Percentiles rank a stretch among this genome's conserved stretches.
phyloP scores from a whole-genome alignment of 2,329 filamentous ascomycete species.

The Neonectria coccinea region DNA sequence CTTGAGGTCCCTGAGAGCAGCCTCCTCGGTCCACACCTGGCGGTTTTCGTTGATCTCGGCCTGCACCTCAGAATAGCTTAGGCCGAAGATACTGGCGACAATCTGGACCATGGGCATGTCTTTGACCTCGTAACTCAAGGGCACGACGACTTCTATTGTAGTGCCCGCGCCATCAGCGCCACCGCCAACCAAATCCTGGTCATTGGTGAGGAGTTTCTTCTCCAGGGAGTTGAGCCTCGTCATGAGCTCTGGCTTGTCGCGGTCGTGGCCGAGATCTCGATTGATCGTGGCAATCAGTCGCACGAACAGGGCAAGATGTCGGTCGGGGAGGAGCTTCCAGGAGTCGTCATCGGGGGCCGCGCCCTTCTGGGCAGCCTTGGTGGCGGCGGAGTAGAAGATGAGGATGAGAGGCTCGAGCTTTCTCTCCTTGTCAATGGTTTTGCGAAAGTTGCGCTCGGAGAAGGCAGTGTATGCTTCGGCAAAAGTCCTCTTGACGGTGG shows the following conservation, averaged over 20 bases:
- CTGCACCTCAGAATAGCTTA: conserved; percentile 83
- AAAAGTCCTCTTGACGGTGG: conserved; percentile 92
- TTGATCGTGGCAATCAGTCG: conserved; percentile 84
- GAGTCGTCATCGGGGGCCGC: conserved; percentile 83
- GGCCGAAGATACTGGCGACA: conserved; percentile 87
- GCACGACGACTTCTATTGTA: conserved; percentile 83
- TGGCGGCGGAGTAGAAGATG: conserved; percentile 96
- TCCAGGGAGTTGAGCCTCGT: conserved; percentile 84
- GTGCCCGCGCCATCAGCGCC: conserved; percentile 51
- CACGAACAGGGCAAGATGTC: conserved; percentile 94
- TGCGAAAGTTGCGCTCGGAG: conserved; percentile 88
- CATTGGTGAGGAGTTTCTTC: conserved; percentile 92
- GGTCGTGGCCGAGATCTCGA: conserved; percentile 85
- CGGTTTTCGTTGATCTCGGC: conserved; percentile 87
- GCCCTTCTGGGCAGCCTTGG: conserved; percentile 82
- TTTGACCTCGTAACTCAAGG: conserved; percentile 91
- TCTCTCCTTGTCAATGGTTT: conserved; percentile 92
- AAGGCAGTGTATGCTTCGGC: conserved; percentile 94
- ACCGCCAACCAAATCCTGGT: conserved; percentile 78
- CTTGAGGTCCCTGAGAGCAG: conserved; percentile 91
- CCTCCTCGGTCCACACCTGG: conserved; percentile 88
- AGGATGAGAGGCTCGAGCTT: conserved; percentile 92
- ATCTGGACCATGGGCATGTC: conserved; percentile 95
- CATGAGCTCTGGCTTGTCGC: conserved; percentile 86
- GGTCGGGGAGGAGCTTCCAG: conserved; percentile 92